These are phyloP conservation scores for Colletotrichum endophyticum DNA, from an alignment of 2,329 filamentous ascomycete genomes.

Conservation along the genomic window DNA sequence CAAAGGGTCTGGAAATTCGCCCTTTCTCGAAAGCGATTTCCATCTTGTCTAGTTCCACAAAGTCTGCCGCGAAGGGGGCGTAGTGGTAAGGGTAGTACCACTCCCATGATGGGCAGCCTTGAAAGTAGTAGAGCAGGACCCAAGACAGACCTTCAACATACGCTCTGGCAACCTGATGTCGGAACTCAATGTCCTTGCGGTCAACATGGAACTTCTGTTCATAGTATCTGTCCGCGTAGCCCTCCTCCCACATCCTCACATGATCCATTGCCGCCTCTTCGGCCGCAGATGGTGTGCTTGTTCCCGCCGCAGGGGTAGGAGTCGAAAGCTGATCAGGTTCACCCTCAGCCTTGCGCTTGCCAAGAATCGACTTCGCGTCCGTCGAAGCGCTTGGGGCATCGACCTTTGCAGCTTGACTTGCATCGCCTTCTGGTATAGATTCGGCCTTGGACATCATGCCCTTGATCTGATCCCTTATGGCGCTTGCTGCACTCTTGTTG, in stretches of 20 bases:
- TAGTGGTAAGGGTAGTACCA: slow-evolving; percentile 99
- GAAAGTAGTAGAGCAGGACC: slow-evolving; percentile 97
- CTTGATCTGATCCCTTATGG: slow-evolving; percentile 81
- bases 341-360: slow-evolving; percentile 79
- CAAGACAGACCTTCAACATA: slow-evolving; percentile 95
- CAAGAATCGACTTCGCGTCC: slow-evolving; percentile 55
- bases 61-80: slow-evolving; percentile 95
- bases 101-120: slow-evolving; percentile 97
- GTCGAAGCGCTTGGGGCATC: slow-evolving; percentile 22
- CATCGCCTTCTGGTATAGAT: slow-evolving; percentile 1
- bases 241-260: slow-evolving; percentile 91
- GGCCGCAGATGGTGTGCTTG: slow-evolving; percentile 51
- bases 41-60: slow-evolving; percentile 81
- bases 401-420: slow-evolving; percentile 24
- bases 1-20: slow-evolving; percentile 86
- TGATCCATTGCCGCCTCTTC: slow-evolving; percentile 77
- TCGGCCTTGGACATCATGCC: slow-evolving; percentile 35
- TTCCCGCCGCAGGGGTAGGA: slow-evolving; percentile 60
- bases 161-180: slow-evolving; percentile 84
- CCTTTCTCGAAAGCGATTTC: slow-evolving; percentile 84
- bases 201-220: slow-evolving; percentile 93
- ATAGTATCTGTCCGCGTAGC: slow-evolving; percentile 95
- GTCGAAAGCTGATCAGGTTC: slow-evolving; percentile 68
- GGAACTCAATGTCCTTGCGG: slow-evolving; percentile 82
- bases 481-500: slow-evolving; percentile 94